A percentile compares a stretch with the other conserved stretches of the same genome.
Evolutionary conservation across 2,329 filamentous ascomycete species (phyloP).

Genomic region (Endocalyx cinctus): DNA sequence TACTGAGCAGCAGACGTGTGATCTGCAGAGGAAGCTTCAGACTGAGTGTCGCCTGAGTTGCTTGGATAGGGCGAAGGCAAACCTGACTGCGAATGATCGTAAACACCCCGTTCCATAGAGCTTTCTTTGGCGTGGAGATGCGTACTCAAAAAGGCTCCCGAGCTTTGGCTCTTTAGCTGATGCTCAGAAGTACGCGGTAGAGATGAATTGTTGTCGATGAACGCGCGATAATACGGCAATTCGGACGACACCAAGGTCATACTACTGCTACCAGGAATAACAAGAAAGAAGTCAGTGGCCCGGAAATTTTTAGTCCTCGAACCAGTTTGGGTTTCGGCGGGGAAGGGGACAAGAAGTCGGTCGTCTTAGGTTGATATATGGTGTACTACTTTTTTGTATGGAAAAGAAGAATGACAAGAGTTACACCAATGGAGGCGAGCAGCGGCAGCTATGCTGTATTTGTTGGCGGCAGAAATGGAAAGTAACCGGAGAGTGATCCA

Average conservation of each 20-base stretch:
- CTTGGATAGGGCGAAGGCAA: conserved; percentile 70
- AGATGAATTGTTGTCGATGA: conserved; percentile 26
- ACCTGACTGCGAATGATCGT: conserved; percentile 85
- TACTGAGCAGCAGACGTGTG: conserved; percentile 91
- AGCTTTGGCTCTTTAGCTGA: conserved; percentile 23
- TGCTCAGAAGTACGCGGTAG: conserved; percentile 21
- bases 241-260: conserved; percentile 29
- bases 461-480: conserved; percentile 29
- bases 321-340: conserved; percentile 24
- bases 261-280: conserved; percentile 26
- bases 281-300: conserved; percentile 21
- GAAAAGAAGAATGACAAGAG: conserved; percentile 26
- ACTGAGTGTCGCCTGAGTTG: conserved; percentile 64
- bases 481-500: conserved; percentile 25
- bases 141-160: conserved; percentile 25
- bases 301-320: conserved; percentile 28
- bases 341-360: conserved; percentile 23
- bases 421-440: conserved; percentile 24
- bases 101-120: conserved; percentile 58
- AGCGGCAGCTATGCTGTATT: conserved; percentile 34
- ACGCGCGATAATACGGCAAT: conserved; percentile 22
- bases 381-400: conserved; percentile 22
- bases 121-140: conserved; percentile 24
- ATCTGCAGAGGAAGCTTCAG: conserved; percentile 86
- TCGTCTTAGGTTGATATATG: conserved; percentile 15